Evolutionary conservation across 495 filamentous ascomycete species (phyloP).

Genomic region (Hamigera avellanea): DNA sequence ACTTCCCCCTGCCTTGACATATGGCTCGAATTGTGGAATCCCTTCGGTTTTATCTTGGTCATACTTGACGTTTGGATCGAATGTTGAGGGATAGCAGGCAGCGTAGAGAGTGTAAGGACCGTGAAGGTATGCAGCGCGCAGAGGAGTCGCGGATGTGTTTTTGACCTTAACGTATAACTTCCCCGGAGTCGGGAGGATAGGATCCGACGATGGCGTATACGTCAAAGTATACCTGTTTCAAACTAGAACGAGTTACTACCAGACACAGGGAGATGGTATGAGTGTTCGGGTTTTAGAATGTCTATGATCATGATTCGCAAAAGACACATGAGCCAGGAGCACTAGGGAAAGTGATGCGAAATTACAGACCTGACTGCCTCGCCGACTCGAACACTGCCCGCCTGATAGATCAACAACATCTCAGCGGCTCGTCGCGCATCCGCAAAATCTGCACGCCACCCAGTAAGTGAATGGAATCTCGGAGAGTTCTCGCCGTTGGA

Average conservation of each 20-base stretch:
- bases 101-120: conserved; percentile 87
- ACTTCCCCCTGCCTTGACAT: conserved; percentile 83
- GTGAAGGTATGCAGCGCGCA: conserved; percentile 91
- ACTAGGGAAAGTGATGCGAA: not conserved
- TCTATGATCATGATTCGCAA: too few relatives aligned
- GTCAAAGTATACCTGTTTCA: conserved; percentile 71
- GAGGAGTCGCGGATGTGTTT: conserved; percentile 80
- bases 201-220: conserved; percentile 81
- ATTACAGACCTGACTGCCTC: conserved; percentile 61
- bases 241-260: conserved; percentile 1
- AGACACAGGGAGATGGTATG: not conserved
- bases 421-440: conserved; percentile 14
- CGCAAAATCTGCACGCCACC: conserved; percentile 23
- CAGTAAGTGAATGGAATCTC: conserved; percentile 24
- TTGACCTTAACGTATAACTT: conserved; percentile 74
- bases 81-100: conserved; percentile 68
- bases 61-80: conserved; percentile 65
- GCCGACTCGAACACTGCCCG: conserved; percentile 81
- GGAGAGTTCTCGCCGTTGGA: conserved; percentile 9
- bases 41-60: conserved; percentile 49
- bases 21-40: conserved; percentile 81
- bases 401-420: conserved; percentile 86
- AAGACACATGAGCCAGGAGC: not conserved
- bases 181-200: conserved; percentile 71
- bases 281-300: too few relatives aligned